These are phyloP conservation scores for Piedraia hortae DNA, from an alignment of 2,329 filamentous ascomycete genomes.

Conservation along the genomic window DNA sequence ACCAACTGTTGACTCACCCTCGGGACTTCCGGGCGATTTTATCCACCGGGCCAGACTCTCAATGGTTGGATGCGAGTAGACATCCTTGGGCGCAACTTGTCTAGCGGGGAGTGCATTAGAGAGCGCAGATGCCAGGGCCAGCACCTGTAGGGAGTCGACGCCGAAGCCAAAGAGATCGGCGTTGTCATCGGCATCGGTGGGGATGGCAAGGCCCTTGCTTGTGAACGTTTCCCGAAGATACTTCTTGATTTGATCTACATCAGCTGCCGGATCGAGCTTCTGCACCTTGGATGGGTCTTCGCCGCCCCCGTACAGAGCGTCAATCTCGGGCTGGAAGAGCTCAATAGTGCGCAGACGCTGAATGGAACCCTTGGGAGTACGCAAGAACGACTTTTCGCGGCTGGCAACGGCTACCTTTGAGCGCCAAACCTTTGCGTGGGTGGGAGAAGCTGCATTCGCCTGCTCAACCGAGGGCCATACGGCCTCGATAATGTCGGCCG, in stretches of 20 bases:
- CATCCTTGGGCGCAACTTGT: constrained; percentile 6
- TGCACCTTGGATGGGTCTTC: constrained; percentile 2
- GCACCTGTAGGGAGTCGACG: constrained; percentile 11
- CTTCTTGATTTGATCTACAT: constrained; percentile 2
- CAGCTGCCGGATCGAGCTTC: constrained; percentile 2
- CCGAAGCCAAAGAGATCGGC: constrained; percentile 11
- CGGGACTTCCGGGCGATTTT: background rate
- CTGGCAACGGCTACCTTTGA: constrained; percentile 18
- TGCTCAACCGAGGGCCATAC: constrained; percentile 19
- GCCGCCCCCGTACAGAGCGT: constrained; percentile 16
- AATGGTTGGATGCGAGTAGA: constrained; percentile 10
- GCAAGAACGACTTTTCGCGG: constrained; percentile 17
- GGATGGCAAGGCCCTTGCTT: constrained; percentile 2
- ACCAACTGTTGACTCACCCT: background rate
- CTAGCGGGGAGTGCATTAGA: background rate
- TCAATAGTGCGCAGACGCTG: constrained; percentile 15
- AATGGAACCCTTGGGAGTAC: constrained; percentile 21
- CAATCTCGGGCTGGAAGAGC: constrained; percentile 19
- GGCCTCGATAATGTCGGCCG: constrained; percentile 13
- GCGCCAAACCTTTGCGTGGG: constrained; percentile 18
- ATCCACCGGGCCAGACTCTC: constrained; percentile 1
- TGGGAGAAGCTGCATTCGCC: constrained; percentile 16
- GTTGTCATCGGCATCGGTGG: constrained; percentile 3
- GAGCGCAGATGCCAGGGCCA: constrained; percentile 1
- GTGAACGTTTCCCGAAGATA: constrained; percentile 5